Evolutionary conservation across 2,329 filamentous ascomycete genomes (phyloP).

Genomic region (Venturia nashicola): DNA sequence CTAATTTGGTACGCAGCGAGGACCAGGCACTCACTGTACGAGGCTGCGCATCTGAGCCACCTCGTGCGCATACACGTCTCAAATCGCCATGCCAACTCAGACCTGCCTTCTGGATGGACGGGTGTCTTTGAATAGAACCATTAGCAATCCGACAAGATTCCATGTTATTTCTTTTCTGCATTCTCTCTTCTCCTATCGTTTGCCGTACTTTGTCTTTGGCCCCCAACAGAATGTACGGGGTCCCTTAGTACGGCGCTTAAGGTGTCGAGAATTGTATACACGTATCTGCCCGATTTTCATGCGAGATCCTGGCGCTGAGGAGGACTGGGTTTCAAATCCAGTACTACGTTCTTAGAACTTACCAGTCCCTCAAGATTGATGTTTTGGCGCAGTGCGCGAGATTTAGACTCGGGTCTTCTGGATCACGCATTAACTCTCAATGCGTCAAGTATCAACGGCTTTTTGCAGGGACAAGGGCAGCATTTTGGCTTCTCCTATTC

Average conservation of each 20-base stretch:
- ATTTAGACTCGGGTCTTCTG: neutral
- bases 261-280: neutral
- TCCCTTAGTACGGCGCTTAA: conserved; percentile 2
- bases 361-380: neutral
- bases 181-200: neutral
- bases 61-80: neutral
- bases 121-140: neutral
- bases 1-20: neutral
- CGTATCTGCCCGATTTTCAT: neutral
- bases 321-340: neutral
- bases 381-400: neutral
- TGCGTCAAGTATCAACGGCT: neutral
- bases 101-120: neutral
- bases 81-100: neutral
- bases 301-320: neutral
- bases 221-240: neutral
- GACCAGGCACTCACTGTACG: neutral
- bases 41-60: conserved; percentile 4
- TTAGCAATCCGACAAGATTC: neutral
- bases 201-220: neutral
- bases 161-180: neutral
- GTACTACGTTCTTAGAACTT: neutral
- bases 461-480: neutral
- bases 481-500: neutral
- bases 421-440: neutral